phyloP scores from a whole-genome alignment of 768 basidiomycete genomes.

The Auricularia heimuer region DNA sequence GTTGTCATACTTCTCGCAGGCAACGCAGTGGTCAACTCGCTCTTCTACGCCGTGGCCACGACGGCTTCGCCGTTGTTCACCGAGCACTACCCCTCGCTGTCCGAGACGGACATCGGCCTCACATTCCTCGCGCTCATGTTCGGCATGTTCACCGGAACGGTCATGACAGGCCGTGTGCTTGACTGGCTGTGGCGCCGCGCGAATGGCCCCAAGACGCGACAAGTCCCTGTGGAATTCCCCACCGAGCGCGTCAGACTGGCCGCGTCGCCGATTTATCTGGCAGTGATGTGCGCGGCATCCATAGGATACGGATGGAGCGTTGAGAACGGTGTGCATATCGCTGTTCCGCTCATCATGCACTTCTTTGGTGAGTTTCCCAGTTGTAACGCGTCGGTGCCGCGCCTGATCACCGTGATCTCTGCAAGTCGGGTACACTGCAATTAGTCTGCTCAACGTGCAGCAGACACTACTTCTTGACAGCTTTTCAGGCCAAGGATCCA shows the following conservation, averaged over 20 bases:
- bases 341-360: constrained; percentile 19
- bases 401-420: too few relatives aligned
- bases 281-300: constrained; percentile 5
- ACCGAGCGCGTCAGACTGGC: constrained; percentile 20
- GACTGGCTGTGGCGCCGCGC: constrained; percentile 31
- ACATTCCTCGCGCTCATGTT: constrained; percentile 70
- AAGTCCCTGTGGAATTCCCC: constrained; percentile 12
- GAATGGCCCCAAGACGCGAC: constrained; percentile 2
- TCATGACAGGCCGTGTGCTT: constrained; percentile 47
- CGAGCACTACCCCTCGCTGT: constrained; percentile 47
- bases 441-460: constrained; percentile 42
- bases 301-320: constrained; percentile 20
- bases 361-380: constrained; percentile 13
- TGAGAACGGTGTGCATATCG: constrained; percentile 11
- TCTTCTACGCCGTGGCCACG: constrained; percentile 52
- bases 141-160: constrained; percentile 55
- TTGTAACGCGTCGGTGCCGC: too few relatives aligned
- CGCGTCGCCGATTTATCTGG: constrained; percentile 11
- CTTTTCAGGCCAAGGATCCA: constrained; percentile 49
- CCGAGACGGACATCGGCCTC: constrained; percentile 57
- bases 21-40: constrained; percentile 43
- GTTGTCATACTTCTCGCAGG: constrained; percentile 42
- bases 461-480: constrained; percentile 62
- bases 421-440: constrained; percentile 40
- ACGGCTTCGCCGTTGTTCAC: constrained; percentile 54